Base-by-base conservation (phyloP, 305 asterid species). In the Fraxinus floribunda region DNA sequence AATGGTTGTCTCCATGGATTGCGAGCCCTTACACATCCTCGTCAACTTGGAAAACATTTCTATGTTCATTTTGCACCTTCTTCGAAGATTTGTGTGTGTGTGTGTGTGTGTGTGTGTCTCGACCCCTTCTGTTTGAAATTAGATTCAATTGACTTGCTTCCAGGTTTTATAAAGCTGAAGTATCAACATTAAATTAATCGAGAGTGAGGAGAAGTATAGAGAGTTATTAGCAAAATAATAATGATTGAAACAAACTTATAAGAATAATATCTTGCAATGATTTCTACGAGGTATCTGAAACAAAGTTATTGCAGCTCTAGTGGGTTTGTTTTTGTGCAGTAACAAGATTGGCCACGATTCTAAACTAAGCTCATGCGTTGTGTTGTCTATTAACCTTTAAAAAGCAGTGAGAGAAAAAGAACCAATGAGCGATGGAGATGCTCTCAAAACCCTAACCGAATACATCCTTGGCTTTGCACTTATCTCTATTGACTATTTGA, bases 1-100 rank as follows among this genome's bases (percentile, higher is more conserved):
- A 80, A 57, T 73, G 76, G 86, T 78, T 78, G 83, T 78, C 41
- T 88, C 32, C 82, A 83, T 9, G 32, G 20, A 52, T 80, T 79
- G 74, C 79, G 49, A 15, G 72, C 75, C 75, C 80, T 39, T 81
- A 3, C 32, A 66, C 81, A 78, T 30, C 36, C 39, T 68, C 0
- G 1, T 68, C 39, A 68, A 68, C 7, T 68, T 62, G 29, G 71
- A 62, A 60, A 22, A 62, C 71, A 22, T 62, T 60, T 60, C 32
- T 7, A 62, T 22, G 71, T 62, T 62, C 71, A 62, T 7, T 62
- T 62, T 62, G 5, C 71, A 62, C 32, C 32, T 20, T 22, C 30
- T 62, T 62, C 0, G 15, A 62, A 60, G 15, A 6, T n/a, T 41
- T 0, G 13, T 11, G 0, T 0, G 7, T 0, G 6, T 7, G 1